These are phyloP conservation scores for Pythium pectinolyticum DNA, from an alignment of 352 stramenopile species.

Conservation along the genomic window DNA sequence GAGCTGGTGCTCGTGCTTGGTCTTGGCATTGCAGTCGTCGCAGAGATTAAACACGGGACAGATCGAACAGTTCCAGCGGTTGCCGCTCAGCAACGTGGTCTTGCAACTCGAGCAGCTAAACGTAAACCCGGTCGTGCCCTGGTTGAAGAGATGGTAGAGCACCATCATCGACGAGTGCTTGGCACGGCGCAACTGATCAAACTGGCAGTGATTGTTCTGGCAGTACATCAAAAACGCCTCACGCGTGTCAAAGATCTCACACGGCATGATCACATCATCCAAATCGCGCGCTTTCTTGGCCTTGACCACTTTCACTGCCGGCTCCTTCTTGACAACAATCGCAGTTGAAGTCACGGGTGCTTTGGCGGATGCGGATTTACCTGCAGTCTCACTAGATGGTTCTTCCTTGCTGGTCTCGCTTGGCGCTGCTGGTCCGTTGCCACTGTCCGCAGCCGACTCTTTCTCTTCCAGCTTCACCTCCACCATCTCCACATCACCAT, in stretches of 20 bases:
- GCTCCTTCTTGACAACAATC: slow-evolving; percentile 36
- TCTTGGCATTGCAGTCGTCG: slow-evolving; percentile 92
- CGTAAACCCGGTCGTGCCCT: slow-evolving; percentile 95
- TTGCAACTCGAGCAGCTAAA: slow-evolving; percentile 95
- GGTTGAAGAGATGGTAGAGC: slow-evolving; percentile 86
- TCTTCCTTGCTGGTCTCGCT: slow-evolving; percentile 4
- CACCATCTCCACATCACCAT: slow-evolving; percentile 14
- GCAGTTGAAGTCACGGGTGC: slow-evolving; percentile 3
- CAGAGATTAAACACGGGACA: slow-evolving; percentile 97
- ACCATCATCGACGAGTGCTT: slow-evolving; percentile 92
- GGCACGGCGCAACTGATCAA: slow-evolving; percentile 83
- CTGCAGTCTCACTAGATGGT: slow-evolving; percentile 21
- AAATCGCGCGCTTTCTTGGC: slow-evolving; percentile 48
- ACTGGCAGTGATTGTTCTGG: slow-evolving; percentile 90
- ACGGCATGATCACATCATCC: slow-evolving; percentile 95
- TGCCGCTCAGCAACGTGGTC: slow-evolving; percentile 92
- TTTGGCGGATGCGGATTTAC: no score
- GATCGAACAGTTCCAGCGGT: slow-evolving; percentile 95
- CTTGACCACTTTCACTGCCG: slow-evolving; percentile 41
- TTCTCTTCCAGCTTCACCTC: slow-evolving; percentile 22
- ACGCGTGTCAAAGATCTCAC: slow-evolving; percentile 94
- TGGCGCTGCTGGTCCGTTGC: not conserved
- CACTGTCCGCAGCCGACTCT: not conserved
- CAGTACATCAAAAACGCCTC: slow-evolving; percentile 90
- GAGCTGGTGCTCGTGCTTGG: slow-evolving; percentile 91